Evolutionary conservation across 805 yeast genomes (phyloP).

Genomic region (Candida boidinii): DNA sequence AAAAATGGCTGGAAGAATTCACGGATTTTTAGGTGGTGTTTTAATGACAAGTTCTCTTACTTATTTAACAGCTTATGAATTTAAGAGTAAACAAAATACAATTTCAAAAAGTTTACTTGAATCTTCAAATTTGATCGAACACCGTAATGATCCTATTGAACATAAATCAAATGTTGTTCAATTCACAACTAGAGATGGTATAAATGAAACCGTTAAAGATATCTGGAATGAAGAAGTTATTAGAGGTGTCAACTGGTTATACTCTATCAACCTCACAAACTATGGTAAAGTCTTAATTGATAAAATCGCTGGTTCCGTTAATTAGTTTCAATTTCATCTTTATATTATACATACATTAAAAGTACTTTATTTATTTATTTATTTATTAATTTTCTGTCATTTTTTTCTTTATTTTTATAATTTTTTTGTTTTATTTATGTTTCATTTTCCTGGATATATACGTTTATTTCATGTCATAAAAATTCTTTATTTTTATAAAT

Average conservation of each 20-base stretch:
- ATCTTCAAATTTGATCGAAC: conserved; percentile 41
- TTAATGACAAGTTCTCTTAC: conserved; percentile 55
- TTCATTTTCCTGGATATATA: too few relatives aligned
- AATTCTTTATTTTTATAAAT: too few relatives aligned
- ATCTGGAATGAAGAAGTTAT: conserved; percentile 74
- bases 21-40: conserved; percentile 53
- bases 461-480: too few relatives aligned
- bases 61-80: conserved; percentile 51
- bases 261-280: too few relatives aligned
- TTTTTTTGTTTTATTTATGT: too few relatives aligned
- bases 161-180: conserved; percentile 34
- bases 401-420: too few relatives aligned
- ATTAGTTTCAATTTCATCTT: too few relatives aligned
- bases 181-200: conserved; percentile 35
- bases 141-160: conserved; percentile 41
- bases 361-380: too few relatives aligned
- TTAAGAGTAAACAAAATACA: conserved; percentile 36
- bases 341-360: too few relatives aligned
- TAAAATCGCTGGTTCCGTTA: too few relatives aligned
- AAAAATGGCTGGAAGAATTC: conserved; percentile 35
- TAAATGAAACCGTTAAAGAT: conserved; percentile 60
- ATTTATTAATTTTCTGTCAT: too few relatives aligned
- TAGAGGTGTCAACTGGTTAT: conserved; percentile 54
- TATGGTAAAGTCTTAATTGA: too few relatives aligned
- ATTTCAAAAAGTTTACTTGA: conserved; percentile 39